A percentile compares a stretch with the other conserved stretches of the same genome.
These are phyloP conservation scores for Eudorina sp. DNA, from an alignment of 139 green algal genomes.

Conservation along the genomic window DNA sequence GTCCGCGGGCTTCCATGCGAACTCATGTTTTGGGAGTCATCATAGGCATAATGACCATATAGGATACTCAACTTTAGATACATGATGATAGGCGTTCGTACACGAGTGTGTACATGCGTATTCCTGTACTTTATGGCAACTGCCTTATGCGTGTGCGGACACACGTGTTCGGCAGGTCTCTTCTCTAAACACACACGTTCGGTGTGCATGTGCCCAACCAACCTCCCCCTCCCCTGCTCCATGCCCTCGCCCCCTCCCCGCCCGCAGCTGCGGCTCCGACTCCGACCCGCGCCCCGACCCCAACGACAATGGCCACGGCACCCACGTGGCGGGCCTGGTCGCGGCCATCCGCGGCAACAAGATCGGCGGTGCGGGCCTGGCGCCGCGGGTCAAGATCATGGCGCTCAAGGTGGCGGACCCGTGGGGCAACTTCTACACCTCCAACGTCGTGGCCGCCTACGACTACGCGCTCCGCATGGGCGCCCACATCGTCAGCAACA, in stretches of 20 bases:
- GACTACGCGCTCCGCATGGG: slow-evolving; percentile 39
- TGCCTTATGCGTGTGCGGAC: no score
- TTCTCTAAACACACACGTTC: no score
- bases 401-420: background rate
- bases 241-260: no score
- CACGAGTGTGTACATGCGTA: no score
- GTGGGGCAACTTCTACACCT: background rate
- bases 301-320: slow-evolving; percentile 14
- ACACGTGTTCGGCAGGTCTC: no score
- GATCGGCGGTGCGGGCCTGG: background rate
- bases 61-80: no score
- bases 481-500: slow-evolving; percentile 31
- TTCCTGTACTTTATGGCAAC: no score
- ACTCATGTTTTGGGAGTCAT: no score
- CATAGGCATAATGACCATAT: no score
- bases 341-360: background rate
- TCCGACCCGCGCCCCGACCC: background rate
- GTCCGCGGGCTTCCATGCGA: no score
- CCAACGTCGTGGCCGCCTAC: background rate
- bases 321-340: background rate
- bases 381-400: slow-evolving; percentile 19
- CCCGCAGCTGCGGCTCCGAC: background rate
- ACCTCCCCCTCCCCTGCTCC: no score
- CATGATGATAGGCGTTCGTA: no score
- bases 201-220: background rate